A percentile compares a stretch with the other conserved stretches of the same genome.
Evolutionary conservation across 768 basidiomycete genomes (phyloP).

Genomic region (Lanmaoa pseudosensibilis): DNA sequence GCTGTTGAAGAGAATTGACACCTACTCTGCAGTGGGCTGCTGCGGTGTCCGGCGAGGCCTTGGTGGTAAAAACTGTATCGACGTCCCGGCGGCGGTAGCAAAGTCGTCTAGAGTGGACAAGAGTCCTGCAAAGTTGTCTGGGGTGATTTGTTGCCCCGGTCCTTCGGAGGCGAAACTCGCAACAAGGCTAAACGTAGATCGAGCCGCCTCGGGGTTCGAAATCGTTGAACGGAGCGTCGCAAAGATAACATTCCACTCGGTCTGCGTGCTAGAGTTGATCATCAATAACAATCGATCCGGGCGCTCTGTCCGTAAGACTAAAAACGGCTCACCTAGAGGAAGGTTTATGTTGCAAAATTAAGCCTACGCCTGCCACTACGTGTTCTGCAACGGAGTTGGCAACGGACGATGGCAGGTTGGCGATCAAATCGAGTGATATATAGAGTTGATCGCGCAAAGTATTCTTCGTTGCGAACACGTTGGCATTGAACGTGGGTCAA

Average conservation of each 20-base stretch:
- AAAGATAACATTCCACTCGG: slow-evolving; percentile 94
- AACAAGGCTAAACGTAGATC: slow-evolving; percentile 81
- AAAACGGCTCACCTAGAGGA: slow-evolving; percentile 53
- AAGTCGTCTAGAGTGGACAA: slow-evolving; percentile 85
- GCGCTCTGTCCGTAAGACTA: neutral
- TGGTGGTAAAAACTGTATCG: slow-evolving; percentile 57
- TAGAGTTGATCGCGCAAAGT: slow-evolving; percentile 91
- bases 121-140: slow-evolving; percentile 80
- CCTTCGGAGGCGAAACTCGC: slow-evolving; percentile 61
- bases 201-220: slow-evolving; percentile 82
- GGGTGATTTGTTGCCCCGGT: slow-evolving; percentile 57
- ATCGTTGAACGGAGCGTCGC: slow-evolving; percentile 85
- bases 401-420: slow-evolving; percentile 73
- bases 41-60: slow-evolving; percentile 52
- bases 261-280: slow-evolving; percentile 62
- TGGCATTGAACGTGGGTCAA: neutral
- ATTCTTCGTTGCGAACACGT: slow-evolving; percentile 45
- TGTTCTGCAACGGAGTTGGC: slow-evolving; percentile 88
- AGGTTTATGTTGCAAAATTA: slow-evolving; percentile 73
- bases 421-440: slow-evolving; percentile 87
- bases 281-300: slow-evolving; percentile 3
- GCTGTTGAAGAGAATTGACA: neutral
- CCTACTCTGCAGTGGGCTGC: slow-evolving; percentile 52
- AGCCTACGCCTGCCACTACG: slow-evolving; percentile 76
- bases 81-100: slow-evolving; percentile 70